These are phyloP conservation scores for Talaromyces trachyspermus DNA, from an alignment of 495 filamentous ascomycete genomes.

Conservation along the genomic window DNA sequence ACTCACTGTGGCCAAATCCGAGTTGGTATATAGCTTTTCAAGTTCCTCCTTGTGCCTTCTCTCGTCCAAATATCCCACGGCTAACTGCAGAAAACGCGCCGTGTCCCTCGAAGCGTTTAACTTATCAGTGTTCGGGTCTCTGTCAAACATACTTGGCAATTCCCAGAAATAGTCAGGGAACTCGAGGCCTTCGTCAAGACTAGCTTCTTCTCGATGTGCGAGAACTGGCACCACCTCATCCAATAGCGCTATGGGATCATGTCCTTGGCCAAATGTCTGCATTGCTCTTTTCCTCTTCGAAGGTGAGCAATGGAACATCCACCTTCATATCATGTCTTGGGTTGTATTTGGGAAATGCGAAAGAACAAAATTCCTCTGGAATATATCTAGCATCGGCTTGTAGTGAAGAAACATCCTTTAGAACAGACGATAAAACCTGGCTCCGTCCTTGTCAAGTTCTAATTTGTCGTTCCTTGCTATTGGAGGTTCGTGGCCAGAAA, in stretches of 20 bases:
- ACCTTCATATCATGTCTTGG: slow-evolving; percentile 28
- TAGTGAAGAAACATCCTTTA: slow-evolving; percentile 2
- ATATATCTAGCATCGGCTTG: background rate
- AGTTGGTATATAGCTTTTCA: background rate
- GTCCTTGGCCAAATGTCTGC: background rate
- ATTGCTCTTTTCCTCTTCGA: slow-evolving; percentile 28
- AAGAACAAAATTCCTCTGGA: background rate
- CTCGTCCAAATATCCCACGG: background rate
- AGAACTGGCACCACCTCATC: background rate
- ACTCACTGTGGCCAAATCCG: background rate
- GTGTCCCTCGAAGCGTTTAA: slow-evolving; percentile 15
- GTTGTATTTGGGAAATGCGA: background rate
- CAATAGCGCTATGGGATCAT: background rate
- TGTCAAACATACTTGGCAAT: slow-evolving; percentile 17
- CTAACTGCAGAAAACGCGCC: background rate
- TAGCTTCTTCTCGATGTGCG: background rate
- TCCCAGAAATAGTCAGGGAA: slow-evolving; percentile 28
- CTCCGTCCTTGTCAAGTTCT: slow-evolving; percentile 3
- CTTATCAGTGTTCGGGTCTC: slow-evolving; percentile 16
- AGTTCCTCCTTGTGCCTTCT: background rate
- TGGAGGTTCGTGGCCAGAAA: too few relatives aligned
- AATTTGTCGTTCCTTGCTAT: slow-evolving; percentile 5
- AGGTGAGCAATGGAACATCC: slow-evolving; percentile 44
- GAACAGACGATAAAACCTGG: slow-evolving; percentile 1
- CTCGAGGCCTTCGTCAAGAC: slow-evolving; percentile 38